A percentile compares a stretch with the other conserved stretches of the same genome.
phyloP scores from a whole-genome alignment of 345 rosid species.

The Alliaria petiolata region DNA sequence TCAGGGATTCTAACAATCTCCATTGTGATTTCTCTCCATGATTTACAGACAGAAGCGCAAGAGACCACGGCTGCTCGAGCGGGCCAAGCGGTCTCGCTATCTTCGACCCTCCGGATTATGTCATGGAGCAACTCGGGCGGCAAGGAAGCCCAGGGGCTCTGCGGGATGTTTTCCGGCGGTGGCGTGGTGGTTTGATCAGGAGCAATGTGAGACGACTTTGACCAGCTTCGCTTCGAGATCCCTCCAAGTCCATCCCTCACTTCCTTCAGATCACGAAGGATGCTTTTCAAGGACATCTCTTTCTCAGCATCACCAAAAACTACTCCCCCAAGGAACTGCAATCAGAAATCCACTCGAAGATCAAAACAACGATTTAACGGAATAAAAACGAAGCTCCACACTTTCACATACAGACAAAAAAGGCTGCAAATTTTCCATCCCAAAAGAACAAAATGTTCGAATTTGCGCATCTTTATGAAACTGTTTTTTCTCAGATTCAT shows the following conservation, averaged over 20 bases:
- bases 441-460: neutral
- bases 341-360: neutral
- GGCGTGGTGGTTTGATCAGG: conserved; percentile 59
- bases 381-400: too few relatives aligned
- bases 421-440: neutral
- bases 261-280: conserved; percentile 83
- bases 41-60: conserved; percentile 85
- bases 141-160: conserved; percentile 83
- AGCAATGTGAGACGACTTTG: conserved; percentile 59
- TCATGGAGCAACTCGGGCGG: conserved; percentile 86
- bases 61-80: conserved; percentile 77
- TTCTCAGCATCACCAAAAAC: conserved; percentile 30
- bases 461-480: too few relatives aligned
- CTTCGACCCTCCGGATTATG: conserved; percentile 78
- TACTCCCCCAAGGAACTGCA: conserved; percentile 31
- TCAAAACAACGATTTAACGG: neutral
- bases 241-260: conserved; percentile 75
- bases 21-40: conserved; percentile 84
- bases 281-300: conserved; percentile 74
- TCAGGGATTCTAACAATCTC: conserved; percentile 86
- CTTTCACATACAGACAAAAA: too few relatives aligned
- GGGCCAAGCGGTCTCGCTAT: conserved; percentile 86
- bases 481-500: neutral
- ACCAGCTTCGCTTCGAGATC: conserved; percentile 63
- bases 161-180: conserved; percentile 37